These are phyloP conservation scores for Chlorella sp. DNA, from an alignment of 139 green algal genomes.

Conservation along the genomic window DNA sequence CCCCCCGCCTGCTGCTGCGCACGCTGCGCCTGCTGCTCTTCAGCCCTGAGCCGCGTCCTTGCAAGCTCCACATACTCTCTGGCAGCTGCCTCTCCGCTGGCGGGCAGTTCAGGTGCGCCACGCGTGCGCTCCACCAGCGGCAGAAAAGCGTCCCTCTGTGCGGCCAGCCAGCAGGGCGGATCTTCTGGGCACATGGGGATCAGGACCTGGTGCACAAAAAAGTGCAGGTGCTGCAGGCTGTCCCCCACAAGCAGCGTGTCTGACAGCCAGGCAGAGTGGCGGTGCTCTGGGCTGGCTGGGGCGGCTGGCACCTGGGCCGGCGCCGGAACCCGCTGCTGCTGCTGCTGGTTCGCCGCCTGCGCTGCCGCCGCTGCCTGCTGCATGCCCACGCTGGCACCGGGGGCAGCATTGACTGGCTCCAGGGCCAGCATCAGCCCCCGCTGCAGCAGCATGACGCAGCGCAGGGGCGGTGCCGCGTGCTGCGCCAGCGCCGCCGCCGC, in stretches of 20 bases:
- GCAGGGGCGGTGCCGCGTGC: not conserved
- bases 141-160: not conserved
- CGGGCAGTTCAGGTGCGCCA: not conserved
- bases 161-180: not conserved
- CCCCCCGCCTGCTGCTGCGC: not conserved
- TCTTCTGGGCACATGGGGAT: constrained; percentile 22
- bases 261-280: not conserved
- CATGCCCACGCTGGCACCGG: too few relatives aligned
- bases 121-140: not conserved
- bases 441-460: constrained; percentile 19
- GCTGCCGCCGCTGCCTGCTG: not conserved
- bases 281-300: not conserved
- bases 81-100: not conserved
- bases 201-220: constrained; percentile 29
- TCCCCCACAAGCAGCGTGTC: not conserved
- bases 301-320: not conserved
- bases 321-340: not conserved
- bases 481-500: constrained; percentile 13
- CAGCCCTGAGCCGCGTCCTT: not conserved
- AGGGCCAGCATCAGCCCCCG: not conserved
- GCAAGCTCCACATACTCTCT: not conserved
- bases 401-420: too few relatives aligned
- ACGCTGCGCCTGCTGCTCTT: not conserved
- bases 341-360: not conserved
- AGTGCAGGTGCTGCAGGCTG: not conserved